Base-by-base conservation (phyloP, 2,329 filamentous ascomycete genomes). In the Rhytidhysteron rufulum region DNA sequence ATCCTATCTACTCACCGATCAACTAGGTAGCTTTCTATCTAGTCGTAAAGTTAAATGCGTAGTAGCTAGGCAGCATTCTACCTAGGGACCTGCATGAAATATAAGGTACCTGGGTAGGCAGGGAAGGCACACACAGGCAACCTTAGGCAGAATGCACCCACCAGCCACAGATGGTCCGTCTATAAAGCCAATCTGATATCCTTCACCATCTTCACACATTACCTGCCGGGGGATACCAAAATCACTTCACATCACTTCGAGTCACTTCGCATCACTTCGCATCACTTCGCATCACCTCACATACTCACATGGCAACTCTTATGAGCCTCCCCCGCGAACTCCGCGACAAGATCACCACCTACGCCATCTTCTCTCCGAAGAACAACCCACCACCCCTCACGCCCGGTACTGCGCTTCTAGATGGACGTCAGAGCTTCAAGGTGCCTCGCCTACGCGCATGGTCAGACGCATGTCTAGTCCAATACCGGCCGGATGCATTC, bases 271-370 rank as follows among this genome's bases (percentile, higher is more conserved):
- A 4, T 33, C 15, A 6, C 11, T 33, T 9, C 4, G 11, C 15
- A 6, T 33, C 31, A 33, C 10, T 4, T 4, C 18, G 10, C 31
- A 4, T 33, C 15, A 6, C 11, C 18, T 9, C 4, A 16, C 15
- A 6, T 33, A n/a, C 31, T 16, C 10, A 3, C 3, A 69, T 71
- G 21, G 65, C 68, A 11, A 35, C 43, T 3, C 31, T 53, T 21
- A 36, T 48, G 37, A 31, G 40, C 19, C 16, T 53, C 21, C 46
- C 48, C 9, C 48, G 45, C 25, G 48, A 53, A 37, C 25, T 53
- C 6, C 50, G 48, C 33, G 46, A 51, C 34, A 36, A 46, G 18
- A 53, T 53, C 16, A 41, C 43, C 31, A 37, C 18, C n/a, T 41
- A 43, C 24, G 44, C 42, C 25, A 27, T 51, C 21, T 37, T 42